Evolutionary conservation across 1,284 basidiomycete genomes (phyloP), one percentile per base, ranked within the genome.

Genomic region (Polyporus tsugae): DNA sequence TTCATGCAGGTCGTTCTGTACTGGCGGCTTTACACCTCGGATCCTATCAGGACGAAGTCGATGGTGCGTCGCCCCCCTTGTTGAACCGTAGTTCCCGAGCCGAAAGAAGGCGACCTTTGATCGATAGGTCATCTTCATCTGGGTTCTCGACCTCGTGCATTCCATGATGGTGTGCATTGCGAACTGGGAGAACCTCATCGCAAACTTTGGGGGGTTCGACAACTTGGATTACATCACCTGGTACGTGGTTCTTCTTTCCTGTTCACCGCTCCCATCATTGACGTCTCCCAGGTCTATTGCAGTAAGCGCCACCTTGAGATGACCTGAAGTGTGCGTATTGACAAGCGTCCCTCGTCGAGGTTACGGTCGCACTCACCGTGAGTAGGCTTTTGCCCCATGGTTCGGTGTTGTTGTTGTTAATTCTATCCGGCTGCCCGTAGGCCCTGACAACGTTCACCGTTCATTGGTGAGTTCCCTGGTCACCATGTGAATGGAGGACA

Each of bases 161-260:
- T 67, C 69, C 52, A 66, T 57, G 22, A 70, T 70, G 69, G 64
- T 68, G 4, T 60, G 63, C 25, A 60, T 61, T 11, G 69, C 69
- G 15, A 70, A 70, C 62, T 70, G 69, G 69, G 60, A 70, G 38
- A 67, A 70, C 49, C 61, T 70, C 42, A 22, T 67, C n/a, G 41
- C n/a, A 9, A 57, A 44, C 41, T 67, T 70, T 33, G 69, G 69
- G 0, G 35, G 33, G 2, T 70, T 49, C 13, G 61, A 61, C 11
- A 22, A 29, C 15, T 29, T 68, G 36, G 69, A 70, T 38, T 57
- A 52, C 9, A 67, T 70, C 35, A 64, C 59, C 38, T 70, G 69
- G 69, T 70, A 22, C 22, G 60, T 64, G 13, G 5, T 4, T 13
- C 55, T 22, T n/a, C 33, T 5, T 1, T 55, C 49, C 10, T 25